These are phyloP conservation scores for Alternaria rosae DNA, from an alignment of 2,329 filamentous ascomycete species.

Conservation along the genomic window DNA sequence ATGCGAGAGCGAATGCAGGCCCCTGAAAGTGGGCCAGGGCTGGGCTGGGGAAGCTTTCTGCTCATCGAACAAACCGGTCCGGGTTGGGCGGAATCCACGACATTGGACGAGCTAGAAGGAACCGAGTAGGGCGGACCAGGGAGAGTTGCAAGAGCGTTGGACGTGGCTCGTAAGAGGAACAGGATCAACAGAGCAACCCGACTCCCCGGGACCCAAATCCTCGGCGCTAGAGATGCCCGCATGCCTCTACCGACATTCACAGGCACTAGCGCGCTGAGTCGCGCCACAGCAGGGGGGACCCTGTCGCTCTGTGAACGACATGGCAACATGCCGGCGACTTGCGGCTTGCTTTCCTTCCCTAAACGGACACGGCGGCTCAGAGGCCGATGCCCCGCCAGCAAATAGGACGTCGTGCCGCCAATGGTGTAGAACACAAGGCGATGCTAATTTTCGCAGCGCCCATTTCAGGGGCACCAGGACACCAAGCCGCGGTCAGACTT, in stretches of 20 bases:
- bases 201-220: slow-evolving; percentile 16
- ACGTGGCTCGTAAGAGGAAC: slow-evolving; percentile 41
- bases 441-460: slow-evolving; percentile 18
- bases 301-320: slow-evolving; percentile 35
- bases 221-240: slow-evolving; percentile 15
- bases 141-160: slow-evolving; percentile 45
- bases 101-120: slow-evolving; percentile 42
- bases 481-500: slow-evolving; percentile 20
- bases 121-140: slow-evolving; percentile 44
- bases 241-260: slow-evolving; percentile 10
- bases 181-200: slow-evolving; percentile 45
- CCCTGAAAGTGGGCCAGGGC: slow-evolving; percentile 48
- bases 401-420: slow-evolving; percentile 33
- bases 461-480: slow-evolving; percentile 35
- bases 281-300: slow-evolving; percentile 18
- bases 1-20: slow-evolving; percentile 24
- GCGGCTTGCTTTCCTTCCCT: slow-evolving; percentile 32
- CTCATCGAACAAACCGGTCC: slow-evolving; percentile 33
- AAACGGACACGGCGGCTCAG: slow-evolving; percentile 32
- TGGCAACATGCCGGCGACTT: slow-evolving; percentile 38
- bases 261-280: slow-evolving; percentile 9
- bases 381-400: slow-evolving; percentile 42
- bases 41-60: slow-evolving; percentile 39
- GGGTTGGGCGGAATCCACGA: slow-evolving; percentile 46
- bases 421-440: slow-evolving; percentile 1